A percentile compares a stretch with the other conserved stretches of the same genome.
Evolutionary conservation across 345 rosid genomes (phyloP).

Genomic region (Salix caprea): DNA sequence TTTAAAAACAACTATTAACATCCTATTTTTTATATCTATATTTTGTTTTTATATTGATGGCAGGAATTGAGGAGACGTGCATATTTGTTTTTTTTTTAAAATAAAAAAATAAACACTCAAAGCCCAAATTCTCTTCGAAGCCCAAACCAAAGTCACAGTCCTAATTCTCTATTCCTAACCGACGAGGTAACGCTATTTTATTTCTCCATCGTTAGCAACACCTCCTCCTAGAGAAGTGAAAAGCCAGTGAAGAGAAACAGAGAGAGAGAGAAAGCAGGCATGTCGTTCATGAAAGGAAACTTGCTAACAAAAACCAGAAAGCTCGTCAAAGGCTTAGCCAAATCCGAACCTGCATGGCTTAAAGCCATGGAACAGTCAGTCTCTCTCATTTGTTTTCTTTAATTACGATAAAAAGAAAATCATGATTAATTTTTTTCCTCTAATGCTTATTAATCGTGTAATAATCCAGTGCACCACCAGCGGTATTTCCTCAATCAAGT

Average conservation of each 20-base stretch:
- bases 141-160: not conserved
- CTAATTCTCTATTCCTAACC: not conserved
- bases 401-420: not conserved
- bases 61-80: too few relatives aligned
- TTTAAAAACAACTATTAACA: too few relatives aligned
- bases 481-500: conserved; percentile 60
- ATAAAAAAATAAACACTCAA: not conserved
- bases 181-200: not conserved
- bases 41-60: too few relatives aligned
- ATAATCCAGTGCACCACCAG: conserved; percentile 58
- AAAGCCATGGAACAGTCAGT: conserved; percentile 86
- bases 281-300: conserved; percentile 91
- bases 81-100: not conserved
- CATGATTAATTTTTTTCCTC: not conserved
- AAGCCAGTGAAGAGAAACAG: not conserved
- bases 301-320: conserved; percentile 63
- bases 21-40: too few relatives aligned
- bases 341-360: conserved; percentile 73
- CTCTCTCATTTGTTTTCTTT: conserved; percentile 14
- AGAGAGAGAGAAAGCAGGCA: not conserved
- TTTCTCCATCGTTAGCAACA: not conserved
- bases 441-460: conserved; percentile 4
- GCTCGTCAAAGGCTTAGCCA: conserved; percentile 84
- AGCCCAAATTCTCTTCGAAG: not conserved
- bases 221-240: not conserved